Evolutionary conservation across 1,284 basidiomycete species (phyloP).

Genomic region (Sanguinoderma infundibulare): DNA sequence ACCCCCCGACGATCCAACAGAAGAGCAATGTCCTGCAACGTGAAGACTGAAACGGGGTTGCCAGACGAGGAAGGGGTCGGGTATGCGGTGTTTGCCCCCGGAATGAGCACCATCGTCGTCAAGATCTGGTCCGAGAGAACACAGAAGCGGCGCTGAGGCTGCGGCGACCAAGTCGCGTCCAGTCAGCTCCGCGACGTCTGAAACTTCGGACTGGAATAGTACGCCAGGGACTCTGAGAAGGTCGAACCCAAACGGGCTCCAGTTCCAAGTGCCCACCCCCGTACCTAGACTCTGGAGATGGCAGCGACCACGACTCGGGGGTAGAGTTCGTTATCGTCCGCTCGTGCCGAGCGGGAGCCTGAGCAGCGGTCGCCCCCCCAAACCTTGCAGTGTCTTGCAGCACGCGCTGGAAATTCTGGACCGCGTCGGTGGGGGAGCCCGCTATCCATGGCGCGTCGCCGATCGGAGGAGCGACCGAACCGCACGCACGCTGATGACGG

Average conservation of each 20-base stretch:
- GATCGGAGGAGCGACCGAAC: constrained; percentile 13
- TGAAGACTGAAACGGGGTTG: constrained; percentile 3
- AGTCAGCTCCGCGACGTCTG: background rate
- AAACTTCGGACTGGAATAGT: background rate
- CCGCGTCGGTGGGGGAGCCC: constrained; percentile 20
- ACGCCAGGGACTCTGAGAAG: background rate
- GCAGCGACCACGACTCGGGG: background rate
- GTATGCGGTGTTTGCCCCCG: background rate
- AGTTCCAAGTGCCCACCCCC: no score
- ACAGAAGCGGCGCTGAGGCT: constrained; percentile 4
- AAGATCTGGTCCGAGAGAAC: constrained; percentile 4
- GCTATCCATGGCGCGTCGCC: constrained; percentile 18
- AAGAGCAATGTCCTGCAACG: constrained; percentile 1
- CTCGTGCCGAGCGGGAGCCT: background rate
- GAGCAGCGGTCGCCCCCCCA: constrained; percentile 2
- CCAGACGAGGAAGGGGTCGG: background rate
- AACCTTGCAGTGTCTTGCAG: constrained; percentile 23
- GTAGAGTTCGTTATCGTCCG: background rate
- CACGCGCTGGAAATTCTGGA: constrained; percentile 26
- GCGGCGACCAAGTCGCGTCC: background rate
- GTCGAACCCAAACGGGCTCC: background rate
- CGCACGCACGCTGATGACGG: constrained; percentile 7
- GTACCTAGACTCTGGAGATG: background rate
- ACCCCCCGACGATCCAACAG: background rate
- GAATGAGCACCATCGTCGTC: background rate